Evolutionary conservation across 495 filamentous ascomycete species (phyloP), one percentile per base, ranked within the genome.

Genomic region (Penicillium parvum): DNA sequence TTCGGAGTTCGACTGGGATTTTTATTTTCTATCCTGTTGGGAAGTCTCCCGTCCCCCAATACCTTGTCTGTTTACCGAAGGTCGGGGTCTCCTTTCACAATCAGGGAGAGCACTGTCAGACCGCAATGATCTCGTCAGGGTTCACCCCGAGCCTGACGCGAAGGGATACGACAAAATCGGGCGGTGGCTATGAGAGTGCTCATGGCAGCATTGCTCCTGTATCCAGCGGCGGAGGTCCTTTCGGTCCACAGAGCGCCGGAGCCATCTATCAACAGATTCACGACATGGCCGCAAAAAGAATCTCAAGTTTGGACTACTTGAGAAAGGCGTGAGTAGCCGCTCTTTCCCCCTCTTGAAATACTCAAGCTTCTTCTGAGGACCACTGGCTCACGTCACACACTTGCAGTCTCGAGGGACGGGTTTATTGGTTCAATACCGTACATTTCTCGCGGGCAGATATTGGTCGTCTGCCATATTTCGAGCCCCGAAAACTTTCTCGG

Each of bases 371-470:
- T n/a, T n/a, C n/a, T n/a, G n/a, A 33, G 8, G 29, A 19, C 9
- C 3, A 34, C 39, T 49, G 33, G 43, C 22, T 6, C 14, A 12
- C 17, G 21, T n/a, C 28, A 15, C 29, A 12, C 29, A 14, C 33
- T n/a, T 40, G 25, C 54, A 95, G 89, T 16, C 86, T 96, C 51
- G 88, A 95, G 68, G 91, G 94, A 35, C 84, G 85, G 37, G 82
- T 95, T 16, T 96, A 95, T 70, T 97, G 91, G 90, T 96, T 96
- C 65, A 96, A 96, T 66, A 94, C 92, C 0, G 76, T 96, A 32
- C 82, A 92, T 61, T 96, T 95, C 64, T 83, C 86, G 46, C 88
- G 88, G 50, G 63, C 79, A 17, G 88, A 96, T 60, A 74, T 97
- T 21, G 65, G 76, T 21, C 84, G 79, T 47, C 80, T 95, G 61